Evolutionary conservation across 176 grass and related monocot species (phyloP).

Genomic region (Pharus latifolius): DNA sequence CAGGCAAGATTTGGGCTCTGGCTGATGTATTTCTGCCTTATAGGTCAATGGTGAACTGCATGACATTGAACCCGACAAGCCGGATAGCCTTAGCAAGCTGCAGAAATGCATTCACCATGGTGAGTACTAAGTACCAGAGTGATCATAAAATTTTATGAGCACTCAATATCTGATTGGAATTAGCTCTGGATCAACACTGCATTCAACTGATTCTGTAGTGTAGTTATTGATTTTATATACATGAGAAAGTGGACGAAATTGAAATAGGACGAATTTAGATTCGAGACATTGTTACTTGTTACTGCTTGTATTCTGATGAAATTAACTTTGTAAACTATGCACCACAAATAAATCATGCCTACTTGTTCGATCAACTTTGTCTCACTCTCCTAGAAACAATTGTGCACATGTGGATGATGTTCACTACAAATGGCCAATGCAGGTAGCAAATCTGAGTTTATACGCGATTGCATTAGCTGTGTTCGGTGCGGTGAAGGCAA

Average conservation of each 20-base stretch:
- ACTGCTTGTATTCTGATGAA: not conserved
- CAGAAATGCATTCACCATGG: slow-evolving; percentile 69
- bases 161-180: not conserved
- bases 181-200: not conserved
- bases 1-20: not conserved
- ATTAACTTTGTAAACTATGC: not conserved
- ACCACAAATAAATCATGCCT: not conserved
- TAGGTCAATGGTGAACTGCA: slow-evolving; percentile 82
- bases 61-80: slow-evolving; percentile 53
- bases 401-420: slow-evolving; percentile 4
- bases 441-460: slow-evolving; percentile 67
- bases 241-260: not conserved
- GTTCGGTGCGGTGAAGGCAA: slow-evolving; percentile 27
- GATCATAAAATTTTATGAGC: not conserved
- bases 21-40: not conserved
- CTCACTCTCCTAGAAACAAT: not conserved
- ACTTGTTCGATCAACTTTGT: not conserved
- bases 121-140: not conserved
- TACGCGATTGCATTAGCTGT: slow-evolving; percentile 49
- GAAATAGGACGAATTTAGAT: no score
- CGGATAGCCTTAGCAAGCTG: slow-evolving; percentile 58
- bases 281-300: not conserved
- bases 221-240: not conserved
- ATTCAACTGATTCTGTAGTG: not conserved
- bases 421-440: slow-evolving; percentile 14